Conservation (phyloP, 2,329 filamentous ascomycete species). For the Ciborinia camelliae region DNA sequence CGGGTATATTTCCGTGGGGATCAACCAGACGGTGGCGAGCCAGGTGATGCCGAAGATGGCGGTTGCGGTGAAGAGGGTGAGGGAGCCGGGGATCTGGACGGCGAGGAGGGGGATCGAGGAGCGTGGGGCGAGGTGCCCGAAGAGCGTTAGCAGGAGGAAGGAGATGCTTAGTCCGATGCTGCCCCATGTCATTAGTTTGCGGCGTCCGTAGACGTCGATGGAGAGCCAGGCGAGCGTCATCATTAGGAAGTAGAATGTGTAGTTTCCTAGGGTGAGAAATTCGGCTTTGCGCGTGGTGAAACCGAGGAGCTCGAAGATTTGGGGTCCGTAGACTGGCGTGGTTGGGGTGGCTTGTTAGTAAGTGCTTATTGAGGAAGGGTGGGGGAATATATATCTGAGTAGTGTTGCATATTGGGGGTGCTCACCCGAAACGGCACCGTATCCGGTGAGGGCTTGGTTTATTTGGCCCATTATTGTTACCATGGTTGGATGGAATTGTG, state of each 20-base stretch:
- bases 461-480: slow-evolving; percentile 61
- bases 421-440: slow-evolving; percentile 51
- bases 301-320: slow-evolving; percentile 60
- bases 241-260: slow-evolving; percentile 56
- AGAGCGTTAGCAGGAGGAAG: slow-evolving; percentile 51
- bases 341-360: not conserved
- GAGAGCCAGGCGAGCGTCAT: slow-evolving; percentile 59
- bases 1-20: slow-evolving; percentile 61
- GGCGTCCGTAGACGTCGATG: slow-evolving; percentile 54
- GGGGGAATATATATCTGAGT: rapidly evolving
- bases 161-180: slow-evolving; percentile 46
- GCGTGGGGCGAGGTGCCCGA: slow-evolving; percentile 47
- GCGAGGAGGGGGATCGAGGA: slow-evolving; percentile 42
- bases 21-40: slow-evolving; percentile 56
- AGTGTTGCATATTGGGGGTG: not conserved
- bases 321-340: slow-evolving; percentile 56
- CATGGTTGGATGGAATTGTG: slow-evolving; percentile 58
- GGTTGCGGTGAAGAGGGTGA: slow-evolving; percentile 54
- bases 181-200: slow-evolving; percentile 52
- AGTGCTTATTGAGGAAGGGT: too few relatives aligned
- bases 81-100: slow-evolving; percentile 49
- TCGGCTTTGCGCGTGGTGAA: slow-evolving; percentile 51
- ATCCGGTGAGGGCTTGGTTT: slow-evolving; percentile 57
- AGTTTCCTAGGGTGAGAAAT: slow-evolving; percentile 57
- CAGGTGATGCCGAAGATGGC: slow-evolving; percentile 59